Evolutionary conservation across 805 yeast genomes (phyloP), one percentile per base, ranked within the genome.

Genomic region (Sporopachydermia lactativora): DNA sequence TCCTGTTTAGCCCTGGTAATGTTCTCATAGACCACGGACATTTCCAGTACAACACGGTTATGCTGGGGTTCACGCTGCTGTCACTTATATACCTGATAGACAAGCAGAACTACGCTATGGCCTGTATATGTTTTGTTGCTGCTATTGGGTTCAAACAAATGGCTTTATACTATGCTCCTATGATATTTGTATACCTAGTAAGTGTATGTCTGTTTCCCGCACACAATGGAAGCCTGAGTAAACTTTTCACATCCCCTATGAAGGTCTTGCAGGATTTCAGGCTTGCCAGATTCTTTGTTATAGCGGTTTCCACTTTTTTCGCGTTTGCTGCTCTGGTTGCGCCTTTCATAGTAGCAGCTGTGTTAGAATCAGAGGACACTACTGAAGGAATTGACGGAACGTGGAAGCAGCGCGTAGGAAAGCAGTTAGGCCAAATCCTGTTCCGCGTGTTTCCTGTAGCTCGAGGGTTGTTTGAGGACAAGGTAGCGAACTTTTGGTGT

Each of bases 401-500:
- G 44, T 49, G 2, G n/a, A n/a, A n/a, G n/a, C n/a, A n/a, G n/a
- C n/a, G n/a, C n/a, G 65, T 62, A 34, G 44, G 70, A 1, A 43
- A 53, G 3, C 79, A 76, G 49, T 54, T 80, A 1, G 47, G 58
- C 18, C 94, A 82, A 54, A 68, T 77, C 2, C 37, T 76, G 2
- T 44, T 58, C 36, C 70, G 97, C 46, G 78, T 89, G 19, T 92
- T 92, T 57, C 98, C 99, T 1, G 89, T 92, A 49, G 73, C 77
- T 37, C 71, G 97, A 54, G 98, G 98, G 1, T 68, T 92, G 4
- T 92, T 94, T 68, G 98, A 92, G 57, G 97, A 92, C 55, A 92
- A 92, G 56, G 97, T 92, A 13, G 95, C 95, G 34, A 92, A 88
- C 54, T 81, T 92, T 52, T 92, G 99, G 99, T 88, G 97, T 58